Evolutionary conservation across 1,284 basidiomycete genomes (phyloP).

Genomic region (Rhizoctonia solani): DNA sequence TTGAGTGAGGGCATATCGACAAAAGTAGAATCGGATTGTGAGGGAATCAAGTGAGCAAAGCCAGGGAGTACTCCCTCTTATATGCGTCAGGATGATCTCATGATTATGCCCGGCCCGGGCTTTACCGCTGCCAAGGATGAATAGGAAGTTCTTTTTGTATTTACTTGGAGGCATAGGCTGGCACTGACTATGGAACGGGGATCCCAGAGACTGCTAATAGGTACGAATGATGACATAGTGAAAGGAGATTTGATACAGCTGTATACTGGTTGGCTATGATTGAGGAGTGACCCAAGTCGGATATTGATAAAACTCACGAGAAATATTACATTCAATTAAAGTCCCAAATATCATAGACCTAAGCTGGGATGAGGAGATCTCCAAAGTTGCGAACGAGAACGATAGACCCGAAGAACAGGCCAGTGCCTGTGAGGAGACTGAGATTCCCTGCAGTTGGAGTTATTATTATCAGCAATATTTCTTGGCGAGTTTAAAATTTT

Average conservation of each 20-base stretch:
- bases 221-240: too few species aligned
- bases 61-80: neutral
- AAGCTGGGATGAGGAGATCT: constrained; percentile 37
- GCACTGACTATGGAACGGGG: neutral
- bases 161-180: neutral
- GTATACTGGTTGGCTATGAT: too few species aligned
- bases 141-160: neutral
- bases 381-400: constrained; percentile 37
- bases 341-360: neutral
- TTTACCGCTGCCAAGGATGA: constrained; percentile 19
- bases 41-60: too few species aligned
- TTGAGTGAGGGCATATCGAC: constrained; percentile 20
- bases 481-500: neutral
- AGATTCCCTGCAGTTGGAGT: constrained; percentile 35
- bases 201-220: too few species aligned
- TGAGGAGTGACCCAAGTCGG: too few species aligned
- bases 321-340: neutral
- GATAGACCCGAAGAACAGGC: constrained; percentile 38
- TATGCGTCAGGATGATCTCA: constrained; percentile 31
- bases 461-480: neutral
- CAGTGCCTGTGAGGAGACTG: constrained; percentile 35
- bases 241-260: too few species aligned
- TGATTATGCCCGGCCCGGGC: constrained; percentile 15
- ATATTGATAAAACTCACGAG: neutral
- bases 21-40: neutral